Percentiles rank a stretch among this genome's conserved stretches.
These are phyloP conservation scores for Fusarium scirpi DNA, from an alignment of 2,329 filamentous ascomycete species.

Conservation along the genomic window DNA sequence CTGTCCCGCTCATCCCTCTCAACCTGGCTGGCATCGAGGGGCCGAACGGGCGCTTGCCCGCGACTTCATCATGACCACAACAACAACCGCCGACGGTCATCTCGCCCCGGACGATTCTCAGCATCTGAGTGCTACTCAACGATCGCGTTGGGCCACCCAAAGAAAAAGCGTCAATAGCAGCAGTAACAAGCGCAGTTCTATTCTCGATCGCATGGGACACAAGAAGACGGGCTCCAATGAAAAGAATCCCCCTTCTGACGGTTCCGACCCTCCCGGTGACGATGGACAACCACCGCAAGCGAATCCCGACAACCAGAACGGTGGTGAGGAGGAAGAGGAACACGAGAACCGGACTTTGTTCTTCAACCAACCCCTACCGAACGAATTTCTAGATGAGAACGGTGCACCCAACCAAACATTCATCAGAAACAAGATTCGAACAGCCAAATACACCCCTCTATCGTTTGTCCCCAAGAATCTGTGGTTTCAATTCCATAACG, in stretches of 20 bases:
- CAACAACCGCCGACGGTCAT: slow-evolving; percentile 47
- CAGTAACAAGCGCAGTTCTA: slow-evolving; percentile 81
- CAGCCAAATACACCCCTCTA: slow-evolving; percentile 95
- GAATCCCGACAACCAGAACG: slow-evolving; percentile 51
- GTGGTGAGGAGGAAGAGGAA: slow-evolving; percentile 56
- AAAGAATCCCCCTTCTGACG: slow-evolving; percentile 69
- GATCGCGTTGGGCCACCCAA: slow-evolving; percentile 96
- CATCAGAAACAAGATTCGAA: slow-evolving; percentile 95
- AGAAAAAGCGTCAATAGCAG: slow-evolving; percentile 82
- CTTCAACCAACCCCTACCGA: slow-evolving; percentile 87
- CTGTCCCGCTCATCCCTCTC: slow-evolving; percentile 36
- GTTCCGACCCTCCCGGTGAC: slow-evolving; percentile 43
- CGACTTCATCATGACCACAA: slow-evolving; percentile 53
- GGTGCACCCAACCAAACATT: slow-evolving; percentile 78
- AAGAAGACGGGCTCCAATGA: slow-evolving; percentile 71
- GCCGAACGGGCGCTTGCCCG: slow-evolving; percentile 56
- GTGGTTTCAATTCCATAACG: slow-evolving; percentile 98
- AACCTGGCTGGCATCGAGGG: slow-evolving; percentile 54
- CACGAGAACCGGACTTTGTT: slow-evolving; percentile 72
- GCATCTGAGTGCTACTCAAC: slow-evolving; percentile 65
- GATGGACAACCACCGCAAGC: slow-evolving; percentile 46
- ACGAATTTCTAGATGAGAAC: slow-evolving; percentile 81
- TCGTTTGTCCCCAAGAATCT: slow-evolving; percentile 97
- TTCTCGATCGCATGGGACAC: slow-evolving; percentile 81
- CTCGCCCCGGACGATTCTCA: slow-evolving; percentile 35